These are phyloP conservation scores for Mariannaea sp. DNA, from an alignment of 2,329 filamentous ascomycete genomes.

Conservation along the genomic window DNA sequence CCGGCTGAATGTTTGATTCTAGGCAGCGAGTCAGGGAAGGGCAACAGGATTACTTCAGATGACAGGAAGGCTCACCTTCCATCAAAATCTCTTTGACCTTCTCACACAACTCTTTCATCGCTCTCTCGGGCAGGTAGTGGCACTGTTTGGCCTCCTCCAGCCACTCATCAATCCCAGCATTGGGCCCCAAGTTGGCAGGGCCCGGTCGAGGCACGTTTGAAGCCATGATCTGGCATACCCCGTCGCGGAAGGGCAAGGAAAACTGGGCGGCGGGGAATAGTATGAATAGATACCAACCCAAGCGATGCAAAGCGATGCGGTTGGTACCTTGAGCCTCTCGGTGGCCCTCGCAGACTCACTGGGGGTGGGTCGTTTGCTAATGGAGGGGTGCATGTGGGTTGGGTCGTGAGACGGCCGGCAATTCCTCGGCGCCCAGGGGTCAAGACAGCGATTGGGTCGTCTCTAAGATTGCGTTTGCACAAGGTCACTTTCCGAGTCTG, in stretches of 20 bases:
- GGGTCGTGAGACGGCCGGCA: slow-evolving; percentile 38
- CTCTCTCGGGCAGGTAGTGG: slow-evolving; percentile 91
- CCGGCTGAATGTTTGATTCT: slow-evolving; percentile 99
- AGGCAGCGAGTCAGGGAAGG: slow-evolving; percentile 24
- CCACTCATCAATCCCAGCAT: slow-evolving; percentile 93
- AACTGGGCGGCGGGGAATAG: slow-evolving; percentile 24
- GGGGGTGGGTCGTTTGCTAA: slow-evolving; percentile 37
- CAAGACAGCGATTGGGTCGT: neutral
- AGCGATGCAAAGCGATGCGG: slow-evolving; percentile 33
- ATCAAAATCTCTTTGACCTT: slow-evolving; percentile 99
- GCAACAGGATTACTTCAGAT: slow-evolving; percentile 1
- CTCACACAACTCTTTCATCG: slow-evolving; percentile 99
- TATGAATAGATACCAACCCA: slow-evolving; percentile 30
- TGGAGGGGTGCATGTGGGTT: slow-evolving; percentile 40
- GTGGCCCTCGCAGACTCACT: slow-evolving; percentile 30
- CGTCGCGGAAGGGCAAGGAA: slow-evolving; percentile 29
- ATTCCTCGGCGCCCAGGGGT: slow-evolving; percentile 33
- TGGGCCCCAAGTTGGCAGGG: slow-evolving; percentile 80
- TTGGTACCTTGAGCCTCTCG: slow-evolving; percentile 28
- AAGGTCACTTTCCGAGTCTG: neutral
- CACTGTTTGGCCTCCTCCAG: slow-evolving; percentile 95
- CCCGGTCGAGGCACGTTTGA: slow-evolving; percentile 80
- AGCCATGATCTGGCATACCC: slow-evolving; percentile 45
- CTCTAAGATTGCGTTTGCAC: neutral
- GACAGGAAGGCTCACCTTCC: slow-evolving; percentile 69